Base-by-base conservation (phyloP, 805 yeast species). In the Candida gorgasii region DNA sequence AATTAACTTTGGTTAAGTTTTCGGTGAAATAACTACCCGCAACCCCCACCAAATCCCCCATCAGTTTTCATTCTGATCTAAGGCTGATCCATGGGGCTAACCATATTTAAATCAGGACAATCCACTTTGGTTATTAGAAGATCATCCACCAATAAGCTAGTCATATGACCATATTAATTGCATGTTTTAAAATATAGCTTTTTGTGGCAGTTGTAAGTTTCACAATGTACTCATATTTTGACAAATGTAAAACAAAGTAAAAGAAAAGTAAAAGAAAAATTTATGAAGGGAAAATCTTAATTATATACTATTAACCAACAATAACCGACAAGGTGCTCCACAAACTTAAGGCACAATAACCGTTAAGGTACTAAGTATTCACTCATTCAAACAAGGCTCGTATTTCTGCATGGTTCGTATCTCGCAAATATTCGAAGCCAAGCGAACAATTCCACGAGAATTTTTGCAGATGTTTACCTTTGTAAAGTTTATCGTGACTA, bases 381-480 rank as follows among this genome's bases (percentile, higher is more conserved):
- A 6, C 6, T 22, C 28, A 7, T 11, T 11, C 7, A 6, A 5
- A 13, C 5, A 24, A 7, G 4, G 8, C 28, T 24, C 28, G 28
- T 24, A 24, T 24, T 24, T 24, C 8, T 24, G 28, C 28, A 24
- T 24, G 5, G n/a, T 13, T 24, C 28, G 15, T 8, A 18, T 5
- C 24, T 18, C 24, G 35, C 9, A 30, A 16, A 6, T 30, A 16
- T 30, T 13, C 22, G n/a, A 30, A 7, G 8, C 8, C 24, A 18
- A 18, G 8, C 35, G 35, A 31, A 31, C 15, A 31, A 18, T 18
- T 31, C 35, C 35, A 31, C 35, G 35, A 31, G 35, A 17, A 31
- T 18, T 18, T 13, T 31, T 31, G 35, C 35, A 31, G 23, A 4
- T 13, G 15, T n/a, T 18, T n/a, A 27, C 23, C 5, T 13, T 28